Evolutionary conservation across 768 basidiomycete genomes (phyloP).

Genomic region (Russula sp.): DNA sequence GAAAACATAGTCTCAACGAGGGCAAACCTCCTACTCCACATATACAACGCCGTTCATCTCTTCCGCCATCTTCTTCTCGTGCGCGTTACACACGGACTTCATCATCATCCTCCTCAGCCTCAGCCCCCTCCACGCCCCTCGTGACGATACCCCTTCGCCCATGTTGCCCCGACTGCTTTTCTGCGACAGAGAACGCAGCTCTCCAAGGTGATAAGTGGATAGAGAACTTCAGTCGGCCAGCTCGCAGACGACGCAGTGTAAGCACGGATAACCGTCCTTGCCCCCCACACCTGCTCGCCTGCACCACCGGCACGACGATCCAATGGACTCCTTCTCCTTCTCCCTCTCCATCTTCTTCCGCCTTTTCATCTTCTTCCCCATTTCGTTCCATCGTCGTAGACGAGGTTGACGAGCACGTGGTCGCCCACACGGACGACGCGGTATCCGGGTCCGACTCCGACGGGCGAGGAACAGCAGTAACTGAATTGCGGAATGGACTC

Average conservation of each 20-base stretch:
- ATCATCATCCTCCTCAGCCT: slow-evolving; percentile 3
- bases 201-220: slow-evolving; percentile 57
- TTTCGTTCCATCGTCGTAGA: slow-evolving; percentile 19
- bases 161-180: slow-evolving; percentile 65
- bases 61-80: slow-evolving; percentile 3
- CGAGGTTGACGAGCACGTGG: slow-evolving; percentile 6
- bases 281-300: slow-evolving; percentile 20
- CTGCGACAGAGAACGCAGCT: slow-evolving; percentile 54
- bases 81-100: slow-evolving; percentile 17
- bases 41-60: slow-evolving; percentile 44
- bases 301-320: slow-evolving; percentile 18
- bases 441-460: neutral
- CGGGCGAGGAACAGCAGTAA: neutral
- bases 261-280: slow-evolving; percentile 32
- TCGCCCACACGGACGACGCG: neutral
- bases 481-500: neutral
- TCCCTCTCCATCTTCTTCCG: neutral
- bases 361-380: slow-evolving; percentile 19
- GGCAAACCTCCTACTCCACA: slow-evolving; percentile 46
- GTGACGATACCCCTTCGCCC: slow-evolving; percentile 65
- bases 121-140: slow-evolving; percentile 34
- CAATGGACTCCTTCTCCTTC: slow-evolving; percentile 29
- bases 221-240: slow-evolving; percentile 61
- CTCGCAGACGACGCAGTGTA: slow-evolving; percentile 52
- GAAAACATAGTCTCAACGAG: slow-evolving; percentile 19